phyloP scores from a whole-genome alignment of 108 stramenopile species.

The Schizochytrium sp. region DNA sequence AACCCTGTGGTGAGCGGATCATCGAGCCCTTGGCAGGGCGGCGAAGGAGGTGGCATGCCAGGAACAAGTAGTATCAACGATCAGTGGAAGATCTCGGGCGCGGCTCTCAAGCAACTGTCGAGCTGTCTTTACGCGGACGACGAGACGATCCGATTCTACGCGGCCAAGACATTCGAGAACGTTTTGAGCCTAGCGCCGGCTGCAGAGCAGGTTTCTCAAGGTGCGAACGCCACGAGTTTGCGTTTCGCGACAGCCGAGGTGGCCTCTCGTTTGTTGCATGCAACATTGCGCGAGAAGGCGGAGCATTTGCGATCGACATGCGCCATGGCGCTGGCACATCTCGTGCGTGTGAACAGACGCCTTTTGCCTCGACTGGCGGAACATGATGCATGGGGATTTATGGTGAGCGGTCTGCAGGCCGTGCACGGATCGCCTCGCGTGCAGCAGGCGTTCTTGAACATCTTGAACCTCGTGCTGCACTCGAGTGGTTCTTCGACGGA shows the following conservation, averaged over 20 bases:
- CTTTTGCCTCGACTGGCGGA: background rate
- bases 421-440: background rate
- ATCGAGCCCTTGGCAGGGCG: background rate
- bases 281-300: background rate
- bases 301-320: slow-evolving; percentile 4
- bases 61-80: background rate
- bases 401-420: background rate
- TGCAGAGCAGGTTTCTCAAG: background rate
- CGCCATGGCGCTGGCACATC: slow-evolving; percentile 1
- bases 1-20: too few species aligned
- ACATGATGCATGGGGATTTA: background rate
- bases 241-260: slow-evolving; percentile 11
- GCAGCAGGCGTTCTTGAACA: background rate
- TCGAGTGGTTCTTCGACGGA: background rate
- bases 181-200: background rate
- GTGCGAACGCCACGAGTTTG: background rate
- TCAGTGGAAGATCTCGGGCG: slow-evolving; percentile 4
- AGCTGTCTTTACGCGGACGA: background rate
- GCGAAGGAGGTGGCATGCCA: background rate
- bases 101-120: background rate
- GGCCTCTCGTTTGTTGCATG: background rate
- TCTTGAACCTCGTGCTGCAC: slow-evolving; percentile 5
- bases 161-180: background rate
- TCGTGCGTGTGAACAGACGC: background rate
- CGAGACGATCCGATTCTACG: background rate